Percentiles rank a stretch among this genome's conserved stretches.
These are phyloP conservation scores for Microdochium paspali DNA, from an alignment of 2,329 filamentous ascomycete genomes.

Conservation along the genomic window DNA sequence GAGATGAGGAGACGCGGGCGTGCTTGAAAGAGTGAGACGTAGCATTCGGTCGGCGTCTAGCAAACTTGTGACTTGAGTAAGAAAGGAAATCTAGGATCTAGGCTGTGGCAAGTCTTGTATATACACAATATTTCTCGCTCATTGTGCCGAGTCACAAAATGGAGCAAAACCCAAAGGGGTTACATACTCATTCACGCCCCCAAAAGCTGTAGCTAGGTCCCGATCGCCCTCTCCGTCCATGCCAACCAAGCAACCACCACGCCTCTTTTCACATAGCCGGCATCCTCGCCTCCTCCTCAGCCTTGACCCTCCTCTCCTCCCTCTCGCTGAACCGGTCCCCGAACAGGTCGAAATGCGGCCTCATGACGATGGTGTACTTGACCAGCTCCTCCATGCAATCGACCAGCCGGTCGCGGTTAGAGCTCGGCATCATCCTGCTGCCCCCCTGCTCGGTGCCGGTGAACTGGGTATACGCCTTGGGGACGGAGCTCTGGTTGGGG, in stretches of 20 bases:
- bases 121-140: not conserved
- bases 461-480: slow-evolving; percentile 54
- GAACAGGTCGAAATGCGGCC: slow-evolving; percentile 50
- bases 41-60: not conserved
- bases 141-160: too few species aligned
- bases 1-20: slow-evolving; percentile 7
- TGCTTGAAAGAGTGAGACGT: not conserved
- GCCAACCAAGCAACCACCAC: too few species aligned
- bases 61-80: not conserved
- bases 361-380: slow-evolving; percentile 58
- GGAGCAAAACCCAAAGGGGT: too few species aligned
- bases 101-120: not conserved
- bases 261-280: too few species aligned
- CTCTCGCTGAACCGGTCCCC: slow-evolving; percentile 55
- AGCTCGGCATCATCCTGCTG: slow-evolving; percentile 43
- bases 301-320: slow-evolving; percentile 7
- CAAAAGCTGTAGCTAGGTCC: too few species aligned
- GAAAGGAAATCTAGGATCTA: not conserved
- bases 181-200: too few species aligned
- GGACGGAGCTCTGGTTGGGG: slow-evolving; percentile 56
- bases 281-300: too few species aligned
- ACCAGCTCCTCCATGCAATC: slow-evolving; percentile 65
- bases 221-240: too few species aligned
- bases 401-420: slow-evolving; percentile 49
- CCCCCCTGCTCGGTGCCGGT: slow-evolving; percentile 36